Conservation (phyloP, 129 eudicot genomes). For the Centaurea solstitialis region DNA sequence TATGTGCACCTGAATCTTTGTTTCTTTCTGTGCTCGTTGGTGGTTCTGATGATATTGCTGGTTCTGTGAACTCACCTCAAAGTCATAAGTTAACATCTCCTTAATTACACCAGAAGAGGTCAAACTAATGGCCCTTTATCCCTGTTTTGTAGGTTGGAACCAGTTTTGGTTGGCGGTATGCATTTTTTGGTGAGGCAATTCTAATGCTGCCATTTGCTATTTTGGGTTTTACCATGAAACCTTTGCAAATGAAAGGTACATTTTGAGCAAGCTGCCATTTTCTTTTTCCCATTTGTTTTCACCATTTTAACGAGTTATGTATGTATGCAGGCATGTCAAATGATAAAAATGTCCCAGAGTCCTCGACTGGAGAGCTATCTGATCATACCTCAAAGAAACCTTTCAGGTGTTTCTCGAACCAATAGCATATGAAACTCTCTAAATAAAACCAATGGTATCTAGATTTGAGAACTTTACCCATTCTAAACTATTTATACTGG, state of each 20-base stretch:
- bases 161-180: slow-evolving; percentile 71
- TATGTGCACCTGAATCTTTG: background rate
- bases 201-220: slow-evolving; percentile 89
- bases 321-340: slow-evolving; percentile 28
- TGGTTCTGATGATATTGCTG: background rate
- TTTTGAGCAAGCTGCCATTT: background rate
- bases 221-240: slow-evolving; percentile 83
- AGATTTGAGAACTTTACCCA: slow-evolving; percentile 13
- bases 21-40: background rate
- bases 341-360: slow-evolving; percentile 20
- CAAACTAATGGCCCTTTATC: background rate
- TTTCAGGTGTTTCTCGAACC: slow-evolving; percentile 38
- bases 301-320: background rate
- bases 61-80: background rate
- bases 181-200: slow-evolving; percentile 82
- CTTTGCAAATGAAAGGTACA: slow-evolving; percentile 87
- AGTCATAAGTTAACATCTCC: background rate
- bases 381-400: slow-evolving; percentile 33
- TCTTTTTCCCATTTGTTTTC: background rate
- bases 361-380: slow-evolving; percentile 23
- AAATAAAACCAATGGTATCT: background rate
- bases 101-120: background rate
- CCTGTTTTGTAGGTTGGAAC: slow-evolving; percentile 57
- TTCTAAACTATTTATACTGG: background rate
- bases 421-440: background rate